phyloP scores from a whole-genome alignment of 106 monocot genomes.

The Dendrobium catenatum region DNA sequence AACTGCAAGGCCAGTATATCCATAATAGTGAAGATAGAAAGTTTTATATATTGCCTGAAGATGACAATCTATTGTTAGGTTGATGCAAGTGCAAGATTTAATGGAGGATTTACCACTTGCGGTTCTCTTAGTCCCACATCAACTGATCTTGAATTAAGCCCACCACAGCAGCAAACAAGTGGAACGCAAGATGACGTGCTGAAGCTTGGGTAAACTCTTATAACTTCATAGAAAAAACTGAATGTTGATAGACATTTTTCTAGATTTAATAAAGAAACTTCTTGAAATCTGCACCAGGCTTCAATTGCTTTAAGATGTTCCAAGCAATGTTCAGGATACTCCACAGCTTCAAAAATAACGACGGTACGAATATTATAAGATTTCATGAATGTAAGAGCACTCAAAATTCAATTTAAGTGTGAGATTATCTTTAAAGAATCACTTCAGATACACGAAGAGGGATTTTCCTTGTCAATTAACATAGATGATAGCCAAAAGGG shows the following conservation, averaged over 20 bases:
- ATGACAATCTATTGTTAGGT: slow-evolving; percentile 25
- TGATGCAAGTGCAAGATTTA: slow-evolving; percentile 15
- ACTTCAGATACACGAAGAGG: not conserved
- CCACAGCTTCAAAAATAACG: not conserved
- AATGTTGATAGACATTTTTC: not conserved
- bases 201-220: slow-evolving; percentile 30
- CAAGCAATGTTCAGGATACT: not conserved
- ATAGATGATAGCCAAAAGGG: too few species aligned
- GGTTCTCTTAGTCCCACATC: slow-evolving; percentile 15
- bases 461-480: not conserved
- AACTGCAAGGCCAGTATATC: not conserved
- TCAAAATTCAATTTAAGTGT: not conserved
- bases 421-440: slow-evolving; percentile 1
- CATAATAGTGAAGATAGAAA: not conserved
- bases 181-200: slow-evolving; percentile 14
- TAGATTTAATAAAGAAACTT: slow-evolving; percentile 7
- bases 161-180: slow-evolving; percentile 30
- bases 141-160: slow-evolving; percentile 42
- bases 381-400: not conserved
- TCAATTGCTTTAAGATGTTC: slow-evolving; percentile 24
- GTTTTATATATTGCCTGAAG: not conserved
- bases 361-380: not conserved
- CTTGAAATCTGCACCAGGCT: slow-evolving; percentile 31
- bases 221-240: not conserved
- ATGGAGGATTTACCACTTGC: slow-evolving; percentile 8